A percentile compares a stretch with the other conserved stretches of the same genome.
Evolutionary conservation across 495 filamentous ascomycete species (phyloP).

Genomic region (Aspergillus sparsus): DNA sequence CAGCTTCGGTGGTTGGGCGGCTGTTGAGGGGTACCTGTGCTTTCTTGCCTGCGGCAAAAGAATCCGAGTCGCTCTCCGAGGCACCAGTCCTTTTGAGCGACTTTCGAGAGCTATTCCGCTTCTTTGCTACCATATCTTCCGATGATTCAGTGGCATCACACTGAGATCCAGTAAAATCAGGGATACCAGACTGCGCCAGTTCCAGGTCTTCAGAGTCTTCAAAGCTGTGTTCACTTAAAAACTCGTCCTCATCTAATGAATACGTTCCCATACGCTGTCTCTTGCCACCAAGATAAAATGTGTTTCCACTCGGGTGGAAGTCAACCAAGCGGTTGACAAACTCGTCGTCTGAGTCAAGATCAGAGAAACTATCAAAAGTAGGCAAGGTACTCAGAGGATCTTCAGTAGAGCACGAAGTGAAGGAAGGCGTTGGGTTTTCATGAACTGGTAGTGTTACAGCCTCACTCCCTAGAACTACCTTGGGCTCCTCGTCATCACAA

Average conservation of each 20-base stretch:
- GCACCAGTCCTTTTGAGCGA: constrained; percentile 52
- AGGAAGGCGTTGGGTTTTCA: constrained; percentile 49
- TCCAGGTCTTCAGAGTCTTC: constrained; percentile 73
- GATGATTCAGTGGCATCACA: constrained; percentile 29
- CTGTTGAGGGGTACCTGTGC: constrained; percentile 26
- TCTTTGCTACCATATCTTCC: constrained; percentile 63
- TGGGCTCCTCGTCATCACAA: constrained; percentile 74
- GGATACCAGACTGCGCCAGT: constrained; percentile 54
- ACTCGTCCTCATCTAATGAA: constrained; percentile 70
- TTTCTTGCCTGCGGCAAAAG: constrained; percentile 29
- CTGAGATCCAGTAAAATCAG: constrained; percentile 34
- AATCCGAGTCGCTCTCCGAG: constrained; percentile 31
- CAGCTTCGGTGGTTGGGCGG: constrained; percentile 8
- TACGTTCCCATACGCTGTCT: constrained; percentile 71
- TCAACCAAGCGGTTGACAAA: constrained; percentile 76
- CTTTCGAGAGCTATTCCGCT: constrained; percentile 49
- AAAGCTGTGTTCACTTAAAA: constrained; percentile 73
- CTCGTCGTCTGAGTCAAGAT: constrained; percentile 91
- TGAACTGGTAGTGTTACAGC: constrained; percentile 56
- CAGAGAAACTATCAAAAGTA: constrained; percentile 81
- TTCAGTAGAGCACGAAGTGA: constrained; percentile 46
- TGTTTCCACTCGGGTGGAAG: constrained; percentile 59
- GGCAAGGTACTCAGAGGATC: constrained; percentile 64
- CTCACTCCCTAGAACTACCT: constrained; percentile 68
- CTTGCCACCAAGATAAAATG: constrained; percentile 70